phyloP scores from a whole-genome alignment of 2,329 filamentous ascomycete species.

The Stachybotrys chartarum region DNA sequence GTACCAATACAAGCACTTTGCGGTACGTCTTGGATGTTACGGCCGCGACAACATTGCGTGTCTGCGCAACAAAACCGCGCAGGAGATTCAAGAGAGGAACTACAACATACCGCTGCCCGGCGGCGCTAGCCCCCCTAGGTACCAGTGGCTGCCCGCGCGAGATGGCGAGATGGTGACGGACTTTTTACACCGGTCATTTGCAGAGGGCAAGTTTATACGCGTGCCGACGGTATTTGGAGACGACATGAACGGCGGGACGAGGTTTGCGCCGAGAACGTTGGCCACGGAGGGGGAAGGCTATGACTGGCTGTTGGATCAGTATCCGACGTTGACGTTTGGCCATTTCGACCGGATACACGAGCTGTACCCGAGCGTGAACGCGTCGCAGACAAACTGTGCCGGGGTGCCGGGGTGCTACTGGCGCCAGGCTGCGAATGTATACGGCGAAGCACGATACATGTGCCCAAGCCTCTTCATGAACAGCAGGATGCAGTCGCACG shows the following conservation, averaged over 20 bases:
- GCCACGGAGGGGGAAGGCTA: conserved; percentile 25
- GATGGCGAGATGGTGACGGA: conserved; percentile 46
- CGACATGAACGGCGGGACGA: conserved; percentile 30
- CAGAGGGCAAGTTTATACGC: conserved; percentile 40
- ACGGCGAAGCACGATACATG: conserved; percentile 27
- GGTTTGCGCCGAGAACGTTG: conserved; percentile 21
- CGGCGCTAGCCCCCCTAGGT: conserved; percentile 29
- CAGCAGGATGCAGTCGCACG: conserved; percentile 18
- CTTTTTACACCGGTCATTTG: conserved; percentile 40
- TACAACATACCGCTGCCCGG: conserved; percentile 25
- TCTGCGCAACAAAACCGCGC: conserved; percentile 32
- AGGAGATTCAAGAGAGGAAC: conserved; percentile 35
- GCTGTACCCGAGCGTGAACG: conserved; percentile 27
- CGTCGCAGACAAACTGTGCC: background rate
- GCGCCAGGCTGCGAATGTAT: conserved; percentile 27
- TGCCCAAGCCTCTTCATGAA: conserved; percentile 25
- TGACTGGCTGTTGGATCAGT: conserved; percentile 24
- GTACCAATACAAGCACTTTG: conserved; percentile 45
- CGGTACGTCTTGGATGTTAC: conserved; percentile 33
- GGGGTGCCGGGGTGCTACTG: conserved; percentile 25
- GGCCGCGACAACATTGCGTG: conserved; percentile 34
- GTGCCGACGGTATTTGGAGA: conserved; percentile 44
- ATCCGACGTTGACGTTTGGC: conserved; percentile 21
- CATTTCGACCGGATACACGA: conserved; percentile 22
- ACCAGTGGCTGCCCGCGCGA: conserved; percentile 47